A percentile compares a stretch with the other conserved stretches of the same genome.
Conservation (phyloP, 495 filamentous ascomycete species). For the Collariella sp. region DNA sequence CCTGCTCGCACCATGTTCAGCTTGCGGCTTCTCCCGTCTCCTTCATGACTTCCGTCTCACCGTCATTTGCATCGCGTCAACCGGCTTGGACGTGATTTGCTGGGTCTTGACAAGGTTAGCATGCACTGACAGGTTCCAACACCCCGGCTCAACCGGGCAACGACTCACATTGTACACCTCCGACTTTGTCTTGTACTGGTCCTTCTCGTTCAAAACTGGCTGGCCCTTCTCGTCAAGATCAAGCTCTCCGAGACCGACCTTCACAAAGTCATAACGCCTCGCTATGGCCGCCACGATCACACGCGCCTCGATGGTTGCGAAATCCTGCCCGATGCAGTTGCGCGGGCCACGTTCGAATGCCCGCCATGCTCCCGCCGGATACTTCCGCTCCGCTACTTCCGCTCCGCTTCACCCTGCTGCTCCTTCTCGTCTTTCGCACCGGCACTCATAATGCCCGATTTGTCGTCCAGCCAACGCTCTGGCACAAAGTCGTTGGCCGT, state of each 20-base stretch:
- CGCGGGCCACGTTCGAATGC: constrained; percentile 49
- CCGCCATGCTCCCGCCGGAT: constrained; percentile 39
- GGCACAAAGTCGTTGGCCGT: constrained; percentile 51
- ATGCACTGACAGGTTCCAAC: background rate
- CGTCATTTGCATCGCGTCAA: constrained; percentile 31
- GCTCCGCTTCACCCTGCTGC: constrained; percentile 7
- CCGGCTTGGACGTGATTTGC: constrained; percentile 32
- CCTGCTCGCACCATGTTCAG: too few relatives aligned
- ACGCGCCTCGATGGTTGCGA: constrained; percentile 39
- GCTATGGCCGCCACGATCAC: constrained; percentile 32
- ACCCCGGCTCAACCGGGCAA: background rate
- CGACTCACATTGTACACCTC: constrained; percentile 40
- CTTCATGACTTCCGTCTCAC: constrained; percentile 15
- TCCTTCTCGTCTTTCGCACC: constrained; percentile 20
- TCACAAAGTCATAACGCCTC: constrained; percentile 36
- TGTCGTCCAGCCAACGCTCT: constrained; percentile 53
- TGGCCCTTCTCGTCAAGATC: constrained; percentile 30
- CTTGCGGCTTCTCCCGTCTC: too few relatives aligned
- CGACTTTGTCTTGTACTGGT: constrained; percentile 34
- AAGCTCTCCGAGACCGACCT: constrained; percentile 38
- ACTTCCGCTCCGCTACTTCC: constrained; percentile 2
- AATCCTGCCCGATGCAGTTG: constrained; percentile 50
- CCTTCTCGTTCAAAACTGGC: constrained; percentile 30
- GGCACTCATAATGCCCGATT: constrained; percentile 13
- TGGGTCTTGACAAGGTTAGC: constrained; percentile 15